Evolutionary conservation across 177 flowering plant genomes (phyloP).

Genomic region (Vitis hybrid): DNA sequence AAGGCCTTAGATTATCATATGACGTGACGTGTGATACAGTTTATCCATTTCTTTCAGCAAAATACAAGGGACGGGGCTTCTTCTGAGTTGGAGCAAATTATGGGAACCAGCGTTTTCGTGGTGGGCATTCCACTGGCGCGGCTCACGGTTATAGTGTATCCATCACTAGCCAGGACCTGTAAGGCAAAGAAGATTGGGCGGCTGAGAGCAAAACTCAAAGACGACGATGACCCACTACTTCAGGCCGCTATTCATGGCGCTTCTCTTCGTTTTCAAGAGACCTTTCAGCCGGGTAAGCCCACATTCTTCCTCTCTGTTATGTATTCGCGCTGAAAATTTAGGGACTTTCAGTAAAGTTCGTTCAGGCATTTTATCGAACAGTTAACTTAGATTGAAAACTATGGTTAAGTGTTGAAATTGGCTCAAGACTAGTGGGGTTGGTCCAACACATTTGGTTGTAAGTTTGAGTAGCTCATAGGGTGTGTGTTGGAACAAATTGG

Average conservation of each 20-base stretch:
- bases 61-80: too few species aligned
- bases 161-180: slow-evolving; percentile 5
- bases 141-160: neutral
- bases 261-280: slow-evolving; percentile 72
- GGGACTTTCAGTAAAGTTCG: neutral
- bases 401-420: neutral
- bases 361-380: slow-evolving; percentile 31
- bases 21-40: too few species aligned
- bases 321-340: neutral
- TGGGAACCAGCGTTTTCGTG: neutral
- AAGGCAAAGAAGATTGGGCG: slow-evolving; percentile 8
- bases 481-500: neutral
- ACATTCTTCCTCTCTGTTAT: neutral
- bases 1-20: neutral
- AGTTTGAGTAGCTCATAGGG: too few species aligned
- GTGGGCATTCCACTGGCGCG: slow-evolving; percentile 7
- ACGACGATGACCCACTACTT: slow-evolving; percentile 48
- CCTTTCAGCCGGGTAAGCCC: slow-evolving; percentile 53
- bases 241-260: slow-evolving; percentile 56
- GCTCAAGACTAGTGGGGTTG: neutral
- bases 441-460: too few species aligned
- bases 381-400: neutral
- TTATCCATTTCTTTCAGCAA: too few species aligned
- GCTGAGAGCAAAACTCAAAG: slow-evolving; percentile 34
- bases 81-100: too few species aligned